A percentile compares a stretch with the other conserved stretches of the same genome.
phyloP scores from a whole-genome alignment of 2,329 filamentous ascomycete species.

The Chalaropsis thielavioides region DNA sequence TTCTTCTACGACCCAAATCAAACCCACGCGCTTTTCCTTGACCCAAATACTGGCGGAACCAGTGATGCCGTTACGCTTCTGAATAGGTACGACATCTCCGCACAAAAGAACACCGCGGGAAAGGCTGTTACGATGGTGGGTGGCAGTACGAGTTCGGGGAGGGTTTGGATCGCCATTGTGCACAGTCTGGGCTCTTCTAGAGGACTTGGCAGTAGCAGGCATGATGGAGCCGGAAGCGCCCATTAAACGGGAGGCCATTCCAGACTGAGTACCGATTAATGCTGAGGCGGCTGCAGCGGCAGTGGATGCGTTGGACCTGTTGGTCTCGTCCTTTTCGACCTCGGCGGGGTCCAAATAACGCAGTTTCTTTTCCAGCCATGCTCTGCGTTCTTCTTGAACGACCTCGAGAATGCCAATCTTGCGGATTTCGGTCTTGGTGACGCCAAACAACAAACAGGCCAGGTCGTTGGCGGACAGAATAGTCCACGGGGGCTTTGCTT shows the following conservation, averaged over 20 bases:
- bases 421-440: conserved; percentile 41
- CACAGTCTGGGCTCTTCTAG: conserved; percentile 50
- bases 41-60: conserved; percentile 96
- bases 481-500: conserved; percentile 79
- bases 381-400: conserved; percentile 73
- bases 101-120: conserved; percentile 84
- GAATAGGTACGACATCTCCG: conserved; percentile 94
- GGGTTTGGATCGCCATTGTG: conserved; percentile 41
- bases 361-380: conserved; percentile 81
- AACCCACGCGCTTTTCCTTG: conserved; percentile 82
- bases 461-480: conserved; percentile 93
- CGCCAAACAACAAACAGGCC: conserved; percentile 71
- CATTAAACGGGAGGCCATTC: conserved; percentile 75
- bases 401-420: conserved; percentile 93
- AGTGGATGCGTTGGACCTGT: conserved; percentile 23
- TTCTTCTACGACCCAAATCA: conserved; percentile 97
- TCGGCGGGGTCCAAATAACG: conserved; percentile 42
- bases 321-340: conserved; percentile 27
- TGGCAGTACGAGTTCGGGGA: conserved; percentile 38
- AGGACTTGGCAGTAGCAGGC: conserved; percentile 10
- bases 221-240: conserved; percentile 59
- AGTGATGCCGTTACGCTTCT: conserved; percentile 82
- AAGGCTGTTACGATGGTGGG: conserved; percentile 56
- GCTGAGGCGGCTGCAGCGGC: conserved; percentile 31
- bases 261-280: conserved; percentile 53